Base-by-base conservation (phyloP, 164 flowering plant species). In the Paratinospora sagittata region DNA sequence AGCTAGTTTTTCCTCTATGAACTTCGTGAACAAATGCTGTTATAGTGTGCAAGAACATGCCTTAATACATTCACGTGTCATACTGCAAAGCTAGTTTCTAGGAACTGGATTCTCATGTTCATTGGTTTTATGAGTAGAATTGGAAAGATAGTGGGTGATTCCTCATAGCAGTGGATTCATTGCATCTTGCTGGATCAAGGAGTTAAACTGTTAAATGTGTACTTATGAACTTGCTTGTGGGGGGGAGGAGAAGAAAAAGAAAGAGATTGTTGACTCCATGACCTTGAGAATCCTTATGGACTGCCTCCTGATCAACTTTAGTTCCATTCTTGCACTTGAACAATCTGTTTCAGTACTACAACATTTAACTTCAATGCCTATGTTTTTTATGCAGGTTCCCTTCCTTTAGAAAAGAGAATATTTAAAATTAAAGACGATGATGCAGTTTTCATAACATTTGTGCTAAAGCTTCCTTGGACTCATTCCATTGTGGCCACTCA, bases 401-500 rank as follows among this genome's bases (percentile, higher is more conserved):
- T 62, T 75, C 76, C 81, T n/a, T 39, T 21, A 70, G 83, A 84
- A 72, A 74, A 75, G 62, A 74, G 73, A 66, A 70, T 76, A 52
- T 81, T 80, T 63, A 71, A 75, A 70, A 72, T 47, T 70, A 67
- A 81, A 26, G 80, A 64, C 70, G 71, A 68, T 76, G 70, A 69
- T 75, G 73, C 70, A 39, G 82, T 78, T 73, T 73, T 77, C 45
- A 71, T 86, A 57, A 61, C 58, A 47, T 65, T 72, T 45, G 69
- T 91, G 72, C 83, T 95, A 68, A 86, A 85, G 85, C 85, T 89
- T 78, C 95, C 98, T 24, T 96, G 98, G 98, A 85, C 85, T 27
- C 81, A 79, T 77, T 72, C 84, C 72, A 67, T 75, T 76, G 55
- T 62, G 43, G 72, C 58, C 7, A 37, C 66, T 78, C 82, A 82